Conservation (phyloP, 202 grass and related monocot genomes). For the Setaria italica region DNA sequence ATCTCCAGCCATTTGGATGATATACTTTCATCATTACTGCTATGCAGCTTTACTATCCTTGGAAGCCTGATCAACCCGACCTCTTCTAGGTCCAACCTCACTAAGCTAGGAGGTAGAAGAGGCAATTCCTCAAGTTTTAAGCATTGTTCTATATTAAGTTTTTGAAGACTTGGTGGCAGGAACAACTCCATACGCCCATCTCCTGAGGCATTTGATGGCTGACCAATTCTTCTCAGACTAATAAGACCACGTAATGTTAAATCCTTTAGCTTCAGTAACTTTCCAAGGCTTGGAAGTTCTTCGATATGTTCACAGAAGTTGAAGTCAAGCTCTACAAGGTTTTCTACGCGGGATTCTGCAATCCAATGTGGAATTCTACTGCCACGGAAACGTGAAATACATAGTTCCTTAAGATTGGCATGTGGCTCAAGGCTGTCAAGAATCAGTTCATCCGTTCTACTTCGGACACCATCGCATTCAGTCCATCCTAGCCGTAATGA, state of each 20-base stretch:
- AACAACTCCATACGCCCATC: background rate
- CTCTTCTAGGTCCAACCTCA: background rate
- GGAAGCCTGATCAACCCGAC: slow-evolving; percentile 29
- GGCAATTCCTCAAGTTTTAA: slow-evolving; percentile 18
- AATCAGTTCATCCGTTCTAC: slow-evolving; percentile 9
- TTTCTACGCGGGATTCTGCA: slow-evolving; percentile 1
- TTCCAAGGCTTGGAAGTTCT: background rate
- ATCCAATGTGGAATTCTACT: slow-evolving; percentile 14
- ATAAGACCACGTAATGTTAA: background rate
- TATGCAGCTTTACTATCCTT: background rate
- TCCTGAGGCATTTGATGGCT: background rate
- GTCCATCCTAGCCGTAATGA: background rate
- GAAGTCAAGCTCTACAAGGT: slow-evolving; percentile 3
- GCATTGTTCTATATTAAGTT: slow-evolving; percentile 6
- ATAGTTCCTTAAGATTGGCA: slow-evolving; percentile 22
- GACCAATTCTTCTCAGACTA: slow-evolving; percentile 20
- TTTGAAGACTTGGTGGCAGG: slow-evolving; percentile 24
- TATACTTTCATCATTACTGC: background rate
- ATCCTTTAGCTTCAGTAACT: background rate
- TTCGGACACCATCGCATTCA: background rate
- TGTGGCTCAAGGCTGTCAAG: slow-evolving; percentile 44
- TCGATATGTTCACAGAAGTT: background rate
- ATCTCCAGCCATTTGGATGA: background rate
- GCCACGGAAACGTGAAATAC: background rate
- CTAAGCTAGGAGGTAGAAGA: slow-evolving; percentile 27